Evolutionary conservation across 352 stramenopile species (phyloP).

Genomic region (Globisporangium lucens): DNA sequence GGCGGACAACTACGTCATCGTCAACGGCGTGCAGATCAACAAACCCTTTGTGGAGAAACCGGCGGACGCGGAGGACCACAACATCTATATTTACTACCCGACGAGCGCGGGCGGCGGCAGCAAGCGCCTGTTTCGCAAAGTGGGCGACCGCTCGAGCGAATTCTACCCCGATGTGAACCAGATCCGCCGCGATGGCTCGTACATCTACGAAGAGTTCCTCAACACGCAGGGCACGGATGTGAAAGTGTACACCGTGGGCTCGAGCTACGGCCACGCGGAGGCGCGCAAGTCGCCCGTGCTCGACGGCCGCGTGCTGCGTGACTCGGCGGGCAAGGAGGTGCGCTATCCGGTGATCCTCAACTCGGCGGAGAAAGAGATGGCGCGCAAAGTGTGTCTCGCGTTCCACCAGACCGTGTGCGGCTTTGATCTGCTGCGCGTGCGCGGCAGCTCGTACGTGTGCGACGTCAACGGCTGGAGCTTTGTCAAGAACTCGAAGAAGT

Average conservation of each 20-base stretch:
- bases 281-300: conserved; percentile 98
- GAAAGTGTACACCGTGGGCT: conserved; percentile 99
- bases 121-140: conserved; percentile 99
- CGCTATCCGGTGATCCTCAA: conserved; percentile 99
- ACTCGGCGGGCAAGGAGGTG: conserved; percentile 97
- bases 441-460: conserved; percentile 95
- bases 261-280: conserved; percentile 98
- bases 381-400: conserved; percentile 89
- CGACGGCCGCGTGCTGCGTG: conserved; percentile 92
- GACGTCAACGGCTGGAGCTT: conserved; percentile 99
- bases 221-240: conserved; percentile 99
- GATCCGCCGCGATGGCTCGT: conserved; percentile 93
- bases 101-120: conserved; percentile 96
- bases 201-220: conserved; percentile 98
- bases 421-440: conserved; percentile 97
- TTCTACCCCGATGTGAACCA: conserved; percentile 98
- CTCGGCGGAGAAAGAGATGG: conserved; percentile 98
- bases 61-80: conserved; percentile 99
- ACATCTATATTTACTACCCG: conserved; percentile 99
- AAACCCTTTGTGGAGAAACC: conserved; percentile 99
- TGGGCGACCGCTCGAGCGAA: conserved; percentile 90
- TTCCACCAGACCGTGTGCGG: conserved; percentile 99
- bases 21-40: conserved; percentile 96
- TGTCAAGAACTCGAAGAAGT: conserved; percentile 98
- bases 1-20: conserved; percentile 78